A percentile compares a stretch with the other conserved stretches of the same genome.
Conservation (phyloP, 1,284 basidiomycete species). For the Neonothopanus nambi region DNA sequence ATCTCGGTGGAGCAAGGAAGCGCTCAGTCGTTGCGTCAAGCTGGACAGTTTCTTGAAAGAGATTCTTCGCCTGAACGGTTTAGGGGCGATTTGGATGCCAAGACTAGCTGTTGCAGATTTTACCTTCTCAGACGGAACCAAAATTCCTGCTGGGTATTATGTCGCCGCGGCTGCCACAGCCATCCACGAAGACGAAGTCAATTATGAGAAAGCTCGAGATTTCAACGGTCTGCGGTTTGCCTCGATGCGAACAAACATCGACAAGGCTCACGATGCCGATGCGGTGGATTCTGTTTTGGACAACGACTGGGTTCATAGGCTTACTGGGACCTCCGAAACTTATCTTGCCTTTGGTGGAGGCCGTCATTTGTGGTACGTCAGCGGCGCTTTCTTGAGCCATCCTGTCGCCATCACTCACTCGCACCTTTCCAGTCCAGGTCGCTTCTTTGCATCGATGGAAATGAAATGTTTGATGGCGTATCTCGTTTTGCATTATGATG, state of each 20-base stretch:
- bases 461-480: conserved; percentile 37
- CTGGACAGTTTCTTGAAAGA: conserved; percentile 46
- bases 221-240: conserved; percentile 42
- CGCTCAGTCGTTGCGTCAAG: conserved; percentile 33
- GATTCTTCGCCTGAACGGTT: conserved; percentile 33
- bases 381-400: neutral
- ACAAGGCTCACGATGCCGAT: too few species aligned
- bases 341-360: conserved; percentile 45
- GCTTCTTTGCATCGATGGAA: conserved; percentile 37
- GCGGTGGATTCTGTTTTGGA: conserved; percentile 10
- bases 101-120: conserved; percentile 25
- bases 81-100: conserved; percentile 24
- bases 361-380: conserved; percentile 41
- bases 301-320: conserved; percentile 14
- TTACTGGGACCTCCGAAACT: conserved; percentile 31
- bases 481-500: conserved; percentile 36
- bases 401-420: neutral
- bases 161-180: conserved; percentile 32
- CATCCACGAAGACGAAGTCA: conserved; percentile 35
- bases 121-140: conserved; percentile 44
- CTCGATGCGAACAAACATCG: conserved; percentile 18
- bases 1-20: conserved; percentile 35
- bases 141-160: conserved; percentile 36
- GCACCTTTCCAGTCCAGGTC: conserved; percentile 31
- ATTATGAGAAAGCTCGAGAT: conserved; percentile 31